Evolutionary conservation across 441 rosid species (phyloP), one percentile per base, ranked within the genome.

Genomic region (Gossypium trilobum): DNA sequence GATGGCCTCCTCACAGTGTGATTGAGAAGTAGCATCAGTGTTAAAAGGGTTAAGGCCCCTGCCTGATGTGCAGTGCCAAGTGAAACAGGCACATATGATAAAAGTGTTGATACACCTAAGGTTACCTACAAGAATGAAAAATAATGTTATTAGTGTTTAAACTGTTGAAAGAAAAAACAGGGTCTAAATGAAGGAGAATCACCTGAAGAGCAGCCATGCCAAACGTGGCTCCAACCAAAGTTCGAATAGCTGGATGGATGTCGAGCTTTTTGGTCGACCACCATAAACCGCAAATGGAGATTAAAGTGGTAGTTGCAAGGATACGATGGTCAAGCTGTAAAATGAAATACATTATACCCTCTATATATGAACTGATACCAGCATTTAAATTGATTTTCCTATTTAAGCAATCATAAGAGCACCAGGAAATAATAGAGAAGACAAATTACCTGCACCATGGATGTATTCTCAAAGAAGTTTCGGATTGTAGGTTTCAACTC

Each of bases 181-280:
- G 16, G 55, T 0, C 7, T 29, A 20, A 14, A 70, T 1, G 17
- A 50, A 27, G 13, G 54, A 5, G 11, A 74, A 70, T 79, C 56
- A 94, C 97, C 93, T 90, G 95, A 73, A 92, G 88, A 75, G 85
- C 77, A 72, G 94, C 92, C 93, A 89, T 88, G 83, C 97, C 97
- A 0, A 85, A 69, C 0, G 91, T 87, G 81, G 84, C 85, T 61
- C 93, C 93, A 3, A 94, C 86, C 84, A 92, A 79, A 67, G 87
- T 79, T 76, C 84, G 80, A 11, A 90, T 81, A 3, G 97, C 99
- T 14, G 97, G 97, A 84, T 92, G 99, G 74, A 90, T 75, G 77
- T 89, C 95, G 70, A 92, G 74, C 88, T 79, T 92, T 82, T 89
- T 89, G 0, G 98, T 84, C 71, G 81, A 79, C 95, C 78, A 85